phyloP scores from a whole-genome alignment of 768 basidiomycete species.

The Zangia roseola region DNA sequence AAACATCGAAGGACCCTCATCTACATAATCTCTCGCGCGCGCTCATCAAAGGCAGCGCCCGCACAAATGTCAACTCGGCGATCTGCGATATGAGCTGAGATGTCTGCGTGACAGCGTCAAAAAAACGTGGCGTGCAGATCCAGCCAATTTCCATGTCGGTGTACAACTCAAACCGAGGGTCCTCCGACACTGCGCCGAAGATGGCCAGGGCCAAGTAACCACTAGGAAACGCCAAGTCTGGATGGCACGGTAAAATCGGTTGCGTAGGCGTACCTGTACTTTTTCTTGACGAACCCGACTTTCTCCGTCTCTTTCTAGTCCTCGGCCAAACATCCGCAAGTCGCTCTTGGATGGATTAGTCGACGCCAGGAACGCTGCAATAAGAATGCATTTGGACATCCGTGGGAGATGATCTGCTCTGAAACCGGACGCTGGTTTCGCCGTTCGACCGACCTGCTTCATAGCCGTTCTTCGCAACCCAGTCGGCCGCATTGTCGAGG shows the following conservation, averaged over 20 bases:
- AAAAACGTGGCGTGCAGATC: slow-evolving; percentile 45
- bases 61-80: slow-evolving; percentile 60
- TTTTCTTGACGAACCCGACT: slow-evolving; percentile 37
- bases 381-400: slow-evolving; percentile 71
- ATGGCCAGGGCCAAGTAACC: slow-evolving; percentile 86
- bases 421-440: slow-evolving; percentile 7
- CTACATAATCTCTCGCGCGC: no score
- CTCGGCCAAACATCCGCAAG: slow-evolving; percentile 78
- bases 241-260: background rate
- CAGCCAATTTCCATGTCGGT: slow-evolving; percentile 72
- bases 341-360: slow-evolving; percentile 83
- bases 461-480: slow-evolving; percentile 55
- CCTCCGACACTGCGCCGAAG: slow-evolving; percentile 73
- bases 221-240: slow-evolving; percentile 44
- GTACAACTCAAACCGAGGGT: slow-evolving; percentile 50
- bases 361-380: slow-evolving; percentile 80
- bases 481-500: slow-evolving; percentile 58
- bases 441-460: slow-evolving; percentile 18
- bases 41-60: slow-evolving; percentile 65
- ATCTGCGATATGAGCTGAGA: slow-evolving; percentile 43
- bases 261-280: slow-evolving; percentile 32
- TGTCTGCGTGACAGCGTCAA: background rate
- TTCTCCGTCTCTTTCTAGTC: slow-evolving; percentile 54
- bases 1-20: slow-evolving; percentile 68
- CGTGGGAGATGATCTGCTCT: slow-evolving; percentile 48